A percentile compares a stretch with the other conserved stretches of the same genome.
Conservation (phyloP, 495 filamentous ascomycete genomes). For the Penicillium soppii region DNA sequence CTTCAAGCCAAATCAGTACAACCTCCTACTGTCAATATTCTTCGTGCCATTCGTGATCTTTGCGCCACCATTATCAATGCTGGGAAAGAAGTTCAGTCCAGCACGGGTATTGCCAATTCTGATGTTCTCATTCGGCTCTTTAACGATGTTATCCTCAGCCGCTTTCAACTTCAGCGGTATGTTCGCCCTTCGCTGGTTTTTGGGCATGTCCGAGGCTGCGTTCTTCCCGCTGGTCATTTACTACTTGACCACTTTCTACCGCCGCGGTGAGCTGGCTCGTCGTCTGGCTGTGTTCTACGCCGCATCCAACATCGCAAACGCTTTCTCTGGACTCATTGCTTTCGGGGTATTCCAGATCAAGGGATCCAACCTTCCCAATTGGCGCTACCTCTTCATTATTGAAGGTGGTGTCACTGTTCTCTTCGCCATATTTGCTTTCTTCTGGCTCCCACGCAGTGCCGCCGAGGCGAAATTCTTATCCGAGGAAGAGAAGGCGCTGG, state of each 20-base stretch:
- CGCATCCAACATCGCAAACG: conserved; percentile 69
- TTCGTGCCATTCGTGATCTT: conserved; percentile 76
- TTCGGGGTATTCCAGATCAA: conserved; percentile 77
- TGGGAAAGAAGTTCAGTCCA: conserved; percentile 67
- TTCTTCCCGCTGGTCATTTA: conserved; percentile 73
- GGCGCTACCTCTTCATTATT: conserved; percentile 78
- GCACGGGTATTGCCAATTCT: conserved; percentile 62
- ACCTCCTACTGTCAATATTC: conserved; percentile 69
- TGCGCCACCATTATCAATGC: conserved; percentile 63
- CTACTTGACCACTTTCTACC: conserved; percentile 66
- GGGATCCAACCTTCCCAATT: conserved; percentile 49
- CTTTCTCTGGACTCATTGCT: conserved; percentile 71
- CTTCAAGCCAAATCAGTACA: conserved; percentile 65
- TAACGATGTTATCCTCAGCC: conserved; percentile 55
- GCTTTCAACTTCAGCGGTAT: conserved; percentile 64
- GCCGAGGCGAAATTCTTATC: conserved; percentile 62
- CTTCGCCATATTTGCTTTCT: conserved; percentile 62
- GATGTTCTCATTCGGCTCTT: conserved; percentile 66
- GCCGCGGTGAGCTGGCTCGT: conserved; percentile 71
- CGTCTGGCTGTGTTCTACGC: conserved; percentile 80
- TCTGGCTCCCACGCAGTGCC: conserved; percentile 69
- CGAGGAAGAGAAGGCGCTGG: conserved; percentile 64
- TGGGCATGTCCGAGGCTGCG: conserved; percentile 71
- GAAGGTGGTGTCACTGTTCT: conserved; percentile 64
- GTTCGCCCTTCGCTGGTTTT: conserved; percentile 54